A percentile compares a stretch with the other conserved stretches of the same genome.
phyloP scores from a whole-genome alignment of 768 basidiomycete genomes.

The Suillus fuscotomentosus region DNA sequence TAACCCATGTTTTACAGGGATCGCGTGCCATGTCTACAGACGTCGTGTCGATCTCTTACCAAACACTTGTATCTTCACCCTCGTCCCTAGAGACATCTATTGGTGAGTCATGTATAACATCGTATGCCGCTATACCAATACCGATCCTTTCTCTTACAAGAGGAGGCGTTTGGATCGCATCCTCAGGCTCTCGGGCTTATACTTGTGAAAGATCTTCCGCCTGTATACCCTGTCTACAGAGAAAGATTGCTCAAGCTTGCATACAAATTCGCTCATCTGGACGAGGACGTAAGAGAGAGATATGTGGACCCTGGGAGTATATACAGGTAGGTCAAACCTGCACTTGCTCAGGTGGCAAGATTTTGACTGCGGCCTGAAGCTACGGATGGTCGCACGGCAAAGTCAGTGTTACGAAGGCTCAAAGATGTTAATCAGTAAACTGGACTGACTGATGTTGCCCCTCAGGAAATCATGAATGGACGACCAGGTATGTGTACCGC shows the following conservation, averaged over 20 bases:
- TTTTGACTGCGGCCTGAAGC: constrained; percentile 32
- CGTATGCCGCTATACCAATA: neutral
- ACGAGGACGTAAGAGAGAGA: constrained; percentile 64
- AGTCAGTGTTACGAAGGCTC: constrained; percentile 34
- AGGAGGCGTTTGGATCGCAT: constrained; percentile 80
- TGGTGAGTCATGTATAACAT: constrained; percentile 36
- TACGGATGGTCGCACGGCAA: constrained; percentile 99
- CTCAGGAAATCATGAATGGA: constrained; percentile 94
- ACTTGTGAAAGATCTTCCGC: constrained; percentile 78
- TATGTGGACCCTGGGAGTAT: constrained; percentile 70
- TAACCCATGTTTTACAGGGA: constrained; percentile 14
- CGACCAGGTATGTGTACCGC: constrained; percentile 53
- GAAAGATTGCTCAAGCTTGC: constrained; percentile 73
- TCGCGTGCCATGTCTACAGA: constrained; percentile 14
- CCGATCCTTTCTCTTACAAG: constrained; percentile 33
- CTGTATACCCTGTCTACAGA: constrained; percentile 57
- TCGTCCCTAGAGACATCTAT: constrained; percentile 57
- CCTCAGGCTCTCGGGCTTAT: constrained; percentile 78
- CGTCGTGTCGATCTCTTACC: constrained; percentile 60
- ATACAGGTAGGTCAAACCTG: constrained; percentile 59
- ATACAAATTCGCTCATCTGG: constrained; percentile 72
- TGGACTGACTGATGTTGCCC: neutral
- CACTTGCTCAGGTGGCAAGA: neutral
- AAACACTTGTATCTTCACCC: constrained; percentile 52
- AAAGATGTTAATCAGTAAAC: neutral